Conservation (phyloP, 306 rosid genomes). For the Bauhinia variegata region DNA sequence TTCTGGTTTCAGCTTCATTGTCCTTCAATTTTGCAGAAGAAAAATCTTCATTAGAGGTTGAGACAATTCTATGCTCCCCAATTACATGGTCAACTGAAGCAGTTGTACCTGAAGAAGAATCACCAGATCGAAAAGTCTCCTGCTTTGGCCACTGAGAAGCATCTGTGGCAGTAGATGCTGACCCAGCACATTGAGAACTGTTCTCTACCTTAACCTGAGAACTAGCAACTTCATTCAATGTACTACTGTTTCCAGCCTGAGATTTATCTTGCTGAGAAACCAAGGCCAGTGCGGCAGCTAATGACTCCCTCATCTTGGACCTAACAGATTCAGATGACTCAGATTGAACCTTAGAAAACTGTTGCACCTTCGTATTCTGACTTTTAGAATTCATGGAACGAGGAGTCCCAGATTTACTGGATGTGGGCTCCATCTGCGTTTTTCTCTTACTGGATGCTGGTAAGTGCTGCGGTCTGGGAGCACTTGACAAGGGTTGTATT, state of each 20-base stretch:
- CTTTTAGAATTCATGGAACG: constrained; percentile 54
- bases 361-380: constrained; percentile 54
- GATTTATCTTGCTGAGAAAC: constrained; percentile 60
- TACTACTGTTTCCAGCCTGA: constrained; percentile 27
- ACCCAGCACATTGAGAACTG: constrained; percentile 35
- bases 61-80: constrained; percentile 36
- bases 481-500: constrained; percentile 43
- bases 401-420: constrained; percentile 62
- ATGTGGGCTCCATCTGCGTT: constrained; percentile 55
- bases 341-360: constrained; percentile 55
- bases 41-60: constrained; percentile 33
- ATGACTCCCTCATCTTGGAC: constrained; percentile 95
- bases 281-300: constrained; percentile 76
- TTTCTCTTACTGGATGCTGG: constrained; percentile 59
- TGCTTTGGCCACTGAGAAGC: constrained; percentile 31
- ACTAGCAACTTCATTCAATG: constrained; percentile 12
- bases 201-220: constrained; percentile 31
- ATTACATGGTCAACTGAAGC: constrained; percentile 42
- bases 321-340: constrained; percentile 84
- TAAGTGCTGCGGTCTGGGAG: constrained; percentile 43
- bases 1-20: constrained; percentile 36
- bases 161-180: constrained; percentile 38
- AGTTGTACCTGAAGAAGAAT: constrained; percentile 32
- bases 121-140: constrained; percentile 42
- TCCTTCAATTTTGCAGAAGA: constrained; percentile 39